These are phyloP conservation scores for Esteya vermicola DNA, from an alignment of 2,329 filamentous ascomycete genomes.

Conservation along the genomic window DNA sequence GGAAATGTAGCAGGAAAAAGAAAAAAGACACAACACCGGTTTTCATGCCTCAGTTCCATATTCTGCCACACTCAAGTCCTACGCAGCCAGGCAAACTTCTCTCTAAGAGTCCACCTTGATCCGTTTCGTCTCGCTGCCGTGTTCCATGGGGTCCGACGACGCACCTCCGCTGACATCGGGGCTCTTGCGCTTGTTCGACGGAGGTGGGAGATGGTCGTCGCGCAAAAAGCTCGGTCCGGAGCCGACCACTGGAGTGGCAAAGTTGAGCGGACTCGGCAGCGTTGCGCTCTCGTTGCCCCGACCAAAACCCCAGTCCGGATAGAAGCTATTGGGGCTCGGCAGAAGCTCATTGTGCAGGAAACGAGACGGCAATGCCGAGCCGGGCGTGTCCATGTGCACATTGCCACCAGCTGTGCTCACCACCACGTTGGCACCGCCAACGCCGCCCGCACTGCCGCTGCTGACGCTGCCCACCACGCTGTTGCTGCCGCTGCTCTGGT, in stretches of 20 bases:
- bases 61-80: no score
- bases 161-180: slow-evolving; percentile 32
- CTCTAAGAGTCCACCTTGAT: slow-evolving; percentile 32
- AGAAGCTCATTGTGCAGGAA: slow-evolving; percentile 81
- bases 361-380: slow-evolving; percentile 83
- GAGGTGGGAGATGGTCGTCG: slow-evolving; percentile 34
- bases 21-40: no score
- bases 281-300: slow-evolving; percentile 61
- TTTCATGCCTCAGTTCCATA: no score
- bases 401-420: no score
- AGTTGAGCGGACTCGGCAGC: slow-evolving; percentile 81
- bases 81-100: no score
- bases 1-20: no score
- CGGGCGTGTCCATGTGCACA: slow-evolving; percentile 64
- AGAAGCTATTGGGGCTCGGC: slow-evolving; percentile 85
- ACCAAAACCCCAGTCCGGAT: slow-evolving; percentile 75
- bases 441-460: no score
- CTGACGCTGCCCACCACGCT: no score
- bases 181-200: slow-evolving; percentile 38
- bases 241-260: slow-evolving; percentile 63
- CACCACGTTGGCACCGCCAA: no score
- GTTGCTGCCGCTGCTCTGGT: slow-evolving; percentile 29
- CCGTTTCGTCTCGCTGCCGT: slow-evolving; percentile 34
- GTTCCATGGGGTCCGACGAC: slow-evolving; percentile 26
- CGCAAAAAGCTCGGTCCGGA: slow-evolving; percentile 49